Conservation (phyloP, 192 early-diverging fungal genomes). For the Backusella tuberculispora region DNA sequence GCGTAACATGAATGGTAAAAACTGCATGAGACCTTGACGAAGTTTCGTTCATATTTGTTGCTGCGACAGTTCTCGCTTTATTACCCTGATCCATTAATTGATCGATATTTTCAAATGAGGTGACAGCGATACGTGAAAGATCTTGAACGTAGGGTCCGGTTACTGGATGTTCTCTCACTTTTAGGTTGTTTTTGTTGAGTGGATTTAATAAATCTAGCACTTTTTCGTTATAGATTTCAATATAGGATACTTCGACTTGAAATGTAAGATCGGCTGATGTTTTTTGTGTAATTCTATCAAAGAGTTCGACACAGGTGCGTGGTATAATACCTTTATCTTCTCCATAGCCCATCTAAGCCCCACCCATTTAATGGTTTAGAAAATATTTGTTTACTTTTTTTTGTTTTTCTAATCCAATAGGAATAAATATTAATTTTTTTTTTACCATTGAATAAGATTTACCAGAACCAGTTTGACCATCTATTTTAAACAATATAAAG, state of each 20-base stretch:
- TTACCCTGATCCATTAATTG: slow-evolving; percentile 80
- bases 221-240: slow-evolving; percentile 91
- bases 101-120: slow-evolving; percentile 67
- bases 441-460: slow-evolving; percentile 75
- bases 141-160: slow-evolving; percentile 92
- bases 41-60: slow-evolving; percentile 94
- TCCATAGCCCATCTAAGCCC: slow-evolving; percentile 67
- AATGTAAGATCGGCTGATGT: slow-evolving; percentile 50
- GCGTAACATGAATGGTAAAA: slow-evolving; percentile 75
- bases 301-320: slow-evolving; percentile 77
- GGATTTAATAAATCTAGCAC: slow-evolving; percentile 84
- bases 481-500: slow-evolving; percentile 34
- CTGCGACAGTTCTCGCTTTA: slow-evolving; percentile 84
- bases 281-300: slow-evolving; percentile 60
- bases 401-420: no score
- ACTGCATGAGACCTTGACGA: slow-evolving; percentile 90
- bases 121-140: slow-evolving; percentile 82
- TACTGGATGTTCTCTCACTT: slow-evolving; percentile 80
- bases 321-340: slow-evolving; percentile 89
- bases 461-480: slow-evolving; percentile 84
- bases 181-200: slow-evolving; percentile 68
- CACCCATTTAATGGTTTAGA: background rate
- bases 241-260: slow-evolving; percentile 83
- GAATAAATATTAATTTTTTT: no score
- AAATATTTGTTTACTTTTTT: slow-evolving; percentile 3